These are phyloP conservation scores for Lichenothelia convexa DNA, from an alignment of 495 filamentous ascomycete species.

Conservation along the genomic window DNA sequence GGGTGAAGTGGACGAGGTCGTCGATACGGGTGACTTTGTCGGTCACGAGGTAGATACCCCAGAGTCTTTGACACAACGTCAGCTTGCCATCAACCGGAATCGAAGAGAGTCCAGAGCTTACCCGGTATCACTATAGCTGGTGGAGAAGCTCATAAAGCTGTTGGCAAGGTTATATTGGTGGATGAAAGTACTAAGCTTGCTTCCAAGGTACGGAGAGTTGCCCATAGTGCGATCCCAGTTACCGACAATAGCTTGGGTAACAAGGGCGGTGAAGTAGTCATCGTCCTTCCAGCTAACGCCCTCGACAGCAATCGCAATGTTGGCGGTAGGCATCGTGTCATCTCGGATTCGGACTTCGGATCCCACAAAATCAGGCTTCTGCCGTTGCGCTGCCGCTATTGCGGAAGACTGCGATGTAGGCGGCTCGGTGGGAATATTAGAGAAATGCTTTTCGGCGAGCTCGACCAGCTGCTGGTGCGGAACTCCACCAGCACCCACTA, in stretches of 20 bases:
- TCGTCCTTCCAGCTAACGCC: slow-evolving; percentile 98
- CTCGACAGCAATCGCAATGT: slow-evolving; percentile 98
- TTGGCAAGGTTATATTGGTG: slow-evolving; percentile 88
- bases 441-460: slow-evolving; percentile 93
- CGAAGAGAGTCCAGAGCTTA: slow-evolving; percentile 26
- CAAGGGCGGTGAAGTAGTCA: slow-evolving; percentile 95
- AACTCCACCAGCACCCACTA: slow-evolving; percentile 86
- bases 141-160: slow-evolving; percentile 99
- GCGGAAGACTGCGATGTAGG: slow-evolving; percentile 47
- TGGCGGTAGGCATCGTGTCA: slow-evolving; percentile 85
- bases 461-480: slow-evolving; percentile 87
- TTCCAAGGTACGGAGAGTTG: slow-evolving; percentile 85
- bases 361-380: slow-evolving; percentile 82
- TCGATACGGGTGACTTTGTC: slow-evolving; percentile 75
- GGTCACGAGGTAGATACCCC: slow-evolving; percentile 97
- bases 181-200: slow-evolving; percentile 88
- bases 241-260: slow-evolving; percentile 95
- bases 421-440: slow-evolving; percentile 50
- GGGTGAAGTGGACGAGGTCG: slow-evolving; percentile 92
- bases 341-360: slow-evolving; percentile 90
- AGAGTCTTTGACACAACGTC: slow-evolving; percentile 42
- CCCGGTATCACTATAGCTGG: slow-evolving; percentile 98
- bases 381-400: slow-evolving; percentile 52
- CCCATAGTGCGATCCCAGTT: slow-evolving; percentile 99
- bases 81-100: background rate